Percentiles rank a stretch among this genome's conserved stretches.
phyloP scores from a whole-genome alignment of 1,284 basidiomycete species.

The Boletus semigastroideus region DNA sequence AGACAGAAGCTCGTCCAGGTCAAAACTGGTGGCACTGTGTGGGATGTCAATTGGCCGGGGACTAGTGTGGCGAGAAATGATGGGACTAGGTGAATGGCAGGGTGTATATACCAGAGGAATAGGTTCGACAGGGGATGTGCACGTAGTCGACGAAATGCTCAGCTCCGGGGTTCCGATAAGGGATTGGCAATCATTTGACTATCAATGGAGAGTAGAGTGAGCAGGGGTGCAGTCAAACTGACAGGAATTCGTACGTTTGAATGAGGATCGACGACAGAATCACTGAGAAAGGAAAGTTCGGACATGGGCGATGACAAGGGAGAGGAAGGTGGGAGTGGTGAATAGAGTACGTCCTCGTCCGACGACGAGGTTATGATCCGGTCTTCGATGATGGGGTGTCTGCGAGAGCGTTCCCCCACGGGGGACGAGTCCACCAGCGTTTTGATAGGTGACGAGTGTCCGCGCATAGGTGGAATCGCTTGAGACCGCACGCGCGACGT shows the following conservation, averaged over 20 bases:
- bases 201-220: conserved; percentile 2
- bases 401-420: not conserved
- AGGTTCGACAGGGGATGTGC: conserved; percentile 12
- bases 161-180: conserved; percentile 9
- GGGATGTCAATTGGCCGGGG: not conserved
- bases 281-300: conserved; percentile 18
- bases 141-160: conserved; percentile 12
- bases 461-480: conserved; percentile 24
- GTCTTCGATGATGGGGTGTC: conserved; percentile 1
- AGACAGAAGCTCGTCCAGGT: conserved; percentile 11
- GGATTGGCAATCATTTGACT: conserved; percentile 16
- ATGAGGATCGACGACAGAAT: conserved; percentile 9
- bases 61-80: conserved; percentile 3
- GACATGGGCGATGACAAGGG: conserved; percentile 33
- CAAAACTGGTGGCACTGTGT: not conserved
- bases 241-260: conserved; percentile 17
- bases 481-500: conserved; percentile 23
- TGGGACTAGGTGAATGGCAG: not conserved
- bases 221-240: not conserved
- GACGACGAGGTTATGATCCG: conserved; percentile 1
- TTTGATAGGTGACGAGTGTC: conserved; percentile 38
- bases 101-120: not conserved
- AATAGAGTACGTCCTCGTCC: conserved; percentile 18
- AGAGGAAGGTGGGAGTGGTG: conserved; percentile 36
- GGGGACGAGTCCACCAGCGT: conserved; percentile 18